These are phyloP conservation scores for Neurospora sp. DNA, from an alignment of 495 filamentous ascomycete genomes.

Conservation along the genomic window DNA sequence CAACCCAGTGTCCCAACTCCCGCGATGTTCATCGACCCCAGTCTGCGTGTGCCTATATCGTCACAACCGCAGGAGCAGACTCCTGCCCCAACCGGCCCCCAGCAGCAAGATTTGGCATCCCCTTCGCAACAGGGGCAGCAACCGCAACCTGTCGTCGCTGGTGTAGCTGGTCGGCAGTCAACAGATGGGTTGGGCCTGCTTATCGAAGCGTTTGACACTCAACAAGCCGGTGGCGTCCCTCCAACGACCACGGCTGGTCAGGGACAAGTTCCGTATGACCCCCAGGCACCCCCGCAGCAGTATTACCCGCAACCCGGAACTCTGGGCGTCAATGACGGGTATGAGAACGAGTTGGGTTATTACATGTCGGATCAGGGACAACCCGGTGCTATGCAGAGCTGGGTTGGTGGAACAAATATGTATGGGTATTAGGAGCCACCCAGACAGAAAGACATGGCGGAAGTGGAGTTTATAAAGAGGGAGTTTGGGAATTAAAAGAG, in stretches of 20 bases:
- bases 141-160: background rate
- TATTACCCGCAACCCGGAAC: conserved; percentile 12
- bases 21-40: conserved; percentile 14
- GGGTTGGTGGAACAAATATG: conserved; percentile 12
- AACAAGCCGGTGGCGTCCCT: conserved; percentile 2
- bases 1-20: background rate
- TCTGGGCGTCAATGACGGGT: conserved; percentile 19
- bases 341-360: conserved; percentile 21
- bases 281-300: conserved; percentile 8
- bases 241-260: background rate
- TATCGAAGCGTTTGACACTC: conserved; percentile 21
- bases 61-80: conserved; percentile 3
- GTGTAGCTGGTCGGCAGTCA: conserved; percentile 6
- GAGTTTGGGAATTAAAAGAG: background rate
- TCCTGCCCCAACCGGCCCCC: background rate
- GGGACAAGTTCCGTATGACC: conserved; percentile 10
- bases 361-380: conserved; percentile 18
- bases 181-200: conserved; percentile 20
- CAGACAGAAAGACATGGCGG: background rate
- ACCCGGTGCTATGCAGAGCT: conserved; percentile 10
- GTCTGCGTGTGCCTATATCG: conserved; percentile 10
- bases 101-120: background rate
- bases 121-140: conserved; percentile 1
- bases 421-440: conserved; percentile 10
- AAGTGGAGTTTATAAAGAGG: background rate